A percentile compares a stretch with the other conserved stretches of the same genome.
phyloP scores from a whole-genome alignment of 345 rosid species.

The Camelina laxa region DNA sequence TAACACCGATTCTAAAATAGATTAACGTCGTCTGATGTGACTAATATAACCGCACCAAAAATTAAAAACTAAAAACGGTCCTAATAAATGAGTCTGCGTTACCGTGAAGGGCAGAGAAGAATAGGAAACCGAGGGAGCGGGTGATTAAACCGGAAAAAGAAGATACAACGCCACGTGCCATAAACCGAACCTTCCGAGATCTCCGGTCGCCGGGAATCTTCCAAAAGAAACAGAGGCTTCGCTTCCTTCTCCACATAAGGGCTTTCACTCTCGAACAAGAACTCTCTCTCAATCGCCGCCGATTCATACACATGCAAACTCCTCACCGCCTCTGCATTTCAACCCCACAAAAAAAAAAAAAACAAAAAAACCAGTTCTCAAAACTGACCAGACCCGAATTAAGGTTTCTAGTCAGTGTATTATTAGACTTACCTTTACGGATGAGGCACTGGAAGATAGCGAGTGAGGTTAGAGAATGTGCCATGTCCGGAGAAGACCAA shows the following conservation, averaged over 20 bases:
- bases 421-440: constrained; percentile 38
- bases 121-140: constrained; percentile 42
- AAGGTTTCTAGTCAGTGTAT: neutral
- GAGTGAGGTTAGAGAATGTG: constrained; percentile 46
- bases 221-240: constrained; percentile 36
- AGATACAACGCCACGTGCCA: constrained; percentile 48
- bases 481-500: constrained; percentile 46
- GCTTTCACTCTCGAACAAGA: constrained; percentile 34
- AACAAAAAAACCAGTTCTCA: neutral
- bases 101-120: constrained; percentile 50
- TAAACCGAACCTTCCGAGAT: constrained; percentile 37
- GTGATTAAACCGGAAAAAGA: constrained; percentile 41
- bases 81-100: constrained; percentile 21
- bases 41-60: neutral
- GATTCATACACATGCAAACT: constrained; percentile 55
- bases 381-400: constrained; percentile 13
- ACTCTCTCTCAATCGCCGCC: constrained; percentile 48
- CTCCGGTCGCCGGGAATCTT: constrained; percentile 38
- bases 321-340: constrained; percentile 48
- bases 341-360: neutral
- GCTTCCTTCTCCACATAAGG: constrained; percentile 43
- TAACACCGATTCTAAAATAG: neutral
- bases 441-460: constrained; percentile 45
- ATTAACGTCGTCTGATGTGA: neutral
- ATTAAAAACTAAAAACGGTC: neutral